These are phyloP conservation scores for Cercospora beticola DNA, from an alignment of 2,329 filamentous ascomycete species.

Conservation along the genomic window DNA sequence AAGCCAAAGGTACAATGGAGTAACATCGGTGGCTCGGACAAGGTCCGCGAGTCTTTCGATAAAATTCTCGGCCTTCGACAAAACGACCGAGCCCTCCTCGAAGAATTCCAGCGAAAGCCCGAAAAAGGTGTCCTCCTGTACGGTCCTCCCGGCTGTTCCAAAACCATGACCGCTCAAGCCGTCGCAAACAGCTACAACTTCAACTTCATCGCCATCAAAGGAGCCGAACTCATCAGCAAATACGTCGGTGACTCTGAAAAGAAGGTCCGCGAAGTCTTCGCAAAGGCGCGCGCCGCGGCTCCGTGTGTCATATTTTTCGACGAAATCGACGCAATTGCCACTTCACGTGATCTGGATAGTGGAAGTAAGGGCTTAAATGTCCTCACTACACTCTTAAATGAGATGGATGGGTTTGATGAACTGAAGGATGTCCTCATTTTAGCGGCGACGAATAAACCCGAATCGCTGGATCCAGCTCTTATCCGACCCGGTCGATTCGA, in stretches of 20 bases:
- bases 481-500: constrained; percentile 85
- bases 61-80: constrained; percentile 51
- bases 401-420: constrained; percentile 92
- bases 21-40: constrained; percentile 82
- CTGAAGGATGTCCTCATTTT: constrained; percentile 81
- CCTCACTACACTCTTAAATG: constrained; percentile 83
- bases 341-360: constrained; percentile 52
- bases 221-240: constrained; percentile 90
- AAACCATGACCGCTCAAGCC: constrained; percentile 88
- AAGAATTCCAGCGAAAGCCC: constrained; percentile 54
- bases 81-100: neutral
- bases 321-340: constrained; percentile 83
- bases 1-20: constrained; percentile 82
- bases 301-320: constrained; percentile 97
- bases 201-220: constrained; percentile 94
- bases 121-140: constrained; percentile 83
- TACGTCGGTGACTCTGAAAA: constrained; percentile 95
- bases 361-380: constrained; percentile 68
- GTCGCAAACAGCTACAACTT: constrained; percentile 86
- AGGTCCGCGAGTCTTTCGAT: constrained; percentile 64
- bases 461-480: constrained; percentile 80
- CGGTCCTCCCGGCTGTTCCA: constrained; percentile 90
- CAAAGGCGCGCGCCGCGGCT: constrained; percentile 77
- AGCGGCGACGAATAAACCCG: constrained; percentile 87
- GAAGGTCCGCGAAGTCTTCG: constrained; percentile 79